Conservation (phyloP, 2,329 filamentous ascomycete genomes). For the Xylaria sp. region DNA sequence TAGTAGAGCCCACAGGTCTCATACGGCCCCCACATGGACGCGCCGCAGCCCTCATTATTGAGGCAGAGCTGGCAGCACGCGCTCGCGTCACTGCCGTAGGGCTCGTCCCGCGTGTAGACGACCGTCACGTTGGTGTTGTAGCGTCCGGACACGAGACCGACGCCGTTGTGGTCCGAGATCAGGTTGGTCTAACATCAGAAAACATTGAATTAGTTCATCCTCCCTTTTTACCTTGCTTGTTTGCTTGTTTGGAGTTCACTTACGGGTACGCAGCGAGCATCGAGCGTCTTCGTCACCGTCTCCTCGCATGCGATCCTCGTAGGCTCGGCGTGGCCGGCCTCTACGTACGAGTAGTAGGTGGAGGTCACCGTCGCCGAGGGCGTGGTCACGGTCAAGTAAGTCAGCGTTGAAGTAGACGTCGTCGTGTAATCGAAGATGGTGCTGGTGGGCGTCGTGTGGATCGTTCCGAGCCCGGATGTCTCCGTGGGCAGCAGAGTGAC, state of each 20-base stretch:
- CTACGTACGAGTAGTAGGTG: slow-evolving; percentile 36
- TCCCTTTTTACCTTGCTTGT: neutral
- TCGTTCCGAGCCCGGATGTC: slow-evolving; percentile 45
- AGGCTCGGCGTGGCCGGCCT: slow-evolving; percentile 14
- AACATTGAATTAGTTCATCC: neutral
- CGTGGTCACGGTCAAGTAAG: slow-evolving; percentile 25
- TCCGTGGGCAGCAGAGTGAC: slow-evolving; percentile 33
- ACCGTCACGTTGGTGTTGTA: slow-evolving; percentile 40
- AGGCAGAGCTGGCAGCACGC: slow-evolving; percentile 47
- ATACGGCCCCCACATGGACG: slow-evolving; percentile 34
- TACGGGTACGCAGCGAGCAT: slow-evolving; percentile 45
- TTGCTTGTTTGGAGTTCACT: slow-evolving; percentile 1
- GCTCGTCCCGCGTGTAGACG: slow-evolving; percentile 35
- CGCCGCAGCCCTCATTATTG: slow-evolving; percentile 45
- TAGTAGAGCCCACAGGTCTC: slow-evolving; percentile 41
- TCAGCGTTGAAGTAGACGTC: slow-evolving; percentile 44
- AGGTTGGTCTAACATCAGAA: slow-evolving; percentile 38
- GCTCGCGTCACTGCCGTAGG: slow-evolving; percentile 37
- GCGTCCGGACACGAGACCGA: slow-evolving; percentile 37
- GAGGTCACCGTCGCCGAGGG: slow-evolving; percentile 27
- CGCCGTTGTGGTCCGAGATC: slow-evolving; percentile 36
- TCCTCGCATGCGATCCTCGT: slow-evolving; percentile 35
- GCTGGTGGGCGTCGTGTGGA: slow-evolving; percentile 50
- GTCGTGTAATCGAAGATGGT: slow-evolving; percentile 47
- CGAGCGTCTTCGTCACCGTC: slow-evolving; percentile 42